Evolutionary conservation across 805 yeast species (phyloP).

Genomic region (Yamadazyma nakazawae): DNA sequence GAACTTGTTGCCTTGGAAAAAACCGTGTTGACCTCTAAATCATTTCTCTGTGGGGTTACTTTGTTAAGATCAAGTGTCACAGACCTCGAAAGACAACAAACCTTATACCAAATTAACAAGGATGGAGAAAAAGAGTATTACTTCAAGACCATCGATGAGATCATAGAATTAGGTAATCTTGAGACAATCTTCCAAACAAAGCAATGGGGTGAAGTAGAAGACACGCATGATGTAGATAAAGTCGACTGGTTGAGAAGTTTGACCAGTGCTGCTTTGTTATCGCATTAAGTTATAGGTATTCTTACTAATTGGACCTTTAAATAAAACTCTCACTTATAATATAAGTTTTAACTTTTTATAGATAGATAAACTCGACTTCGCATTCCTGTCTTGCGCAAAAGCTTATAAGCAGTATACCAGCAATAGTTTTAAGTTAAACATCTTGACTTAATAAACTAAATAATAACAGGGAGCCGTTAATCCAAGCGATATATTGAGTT

Average conservation of each 20-base stretch:
- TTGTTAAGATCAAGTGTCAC: conserved; percentile 49
- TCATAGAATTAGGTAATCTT: conserved; percentile 72
- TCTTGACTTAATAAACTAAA: not conserved
- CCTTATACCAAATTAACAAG: conserved; percentile 36
- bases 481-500: not conserved
- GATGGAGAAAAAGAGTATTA: conserved; percentile 24
- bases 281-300: conserved; percentile 17
- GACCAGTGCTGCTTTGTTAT: conserved; percentile 63
- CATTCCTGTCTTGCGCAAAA: conserved; percentile 1
- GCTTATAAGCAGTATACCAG: not conserved
- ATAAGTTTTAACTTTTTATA: no score
- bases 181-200: conserved; percentile 84
- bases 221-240: conserved; percentile 95
- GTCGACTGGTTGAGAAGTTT: conserved; percentile 83
- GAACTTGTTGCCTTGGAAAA: conserved; percentile 86
- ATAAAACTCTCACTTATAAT: not conserved
- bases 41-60: conserved; percentile 78
- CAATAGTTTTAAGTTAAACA: not conserved
- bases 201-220: conserved; percentile 98
- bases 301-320: not conserved
- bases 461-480: not conserved
- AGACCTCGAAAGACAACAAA: conserved; percentile 16
- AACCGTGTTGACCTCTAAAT: conserved; percentile 81
- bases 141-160: conserved; percentile 56
- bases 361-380: not conserved